A percentile compares a stretch with the other conserved stretches of the same genome.
phyloP scores from a whole-genome alignment of 768 basidiomycete species.

The Cyclocybe aegerita region DNA sequence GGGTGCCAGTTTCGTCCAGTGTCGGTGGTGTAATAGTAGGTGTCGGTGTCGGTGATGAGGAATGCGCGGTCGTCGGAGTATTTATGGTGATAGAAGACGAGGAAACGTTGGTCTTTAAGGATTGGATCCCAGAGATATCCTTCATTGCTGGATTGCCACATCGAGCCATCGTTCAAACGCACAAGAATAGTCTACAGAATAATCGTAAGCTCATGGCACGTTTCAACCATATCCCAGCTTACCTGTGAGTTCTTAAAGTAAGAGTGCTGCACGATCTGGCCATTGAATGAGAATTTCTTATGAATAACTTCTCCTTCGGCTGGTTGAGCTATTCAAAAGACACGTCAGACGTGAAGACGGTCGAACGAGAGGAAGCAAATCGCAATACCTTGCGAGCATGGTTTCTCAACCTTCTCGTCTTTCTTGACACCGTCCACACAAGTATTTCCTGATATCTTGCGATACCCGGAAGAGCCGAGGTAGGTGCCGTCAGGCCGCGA shows the following conservation, averaged over 20 bases:
- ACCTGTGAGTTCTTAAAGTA: constrained; percentile 86
- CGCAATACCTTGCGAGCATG: constrained; percentile 75
- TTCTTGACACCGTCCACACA: constrained; percentile 73
- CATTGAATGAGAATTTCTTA: constrained; percentile 66
- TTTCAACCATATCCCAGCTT: constrained; percentile 9
- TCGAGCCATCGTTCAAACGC: constrained; percentile 67
- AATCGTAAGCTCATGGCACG: background rate
- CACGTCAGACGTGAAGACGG: background rate
- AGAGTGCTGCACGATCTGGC: constrained; percentile 66
- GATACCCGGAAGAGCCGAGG: constrained; percentile 87
- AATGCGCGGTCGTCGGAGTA: constrained; percentile 83
- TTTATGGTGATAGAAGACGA: constrained; percentile 86
- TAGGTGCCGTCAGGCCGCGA: constrained; percentile 58
- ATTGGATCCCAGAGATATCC: constrained; percentile 87
- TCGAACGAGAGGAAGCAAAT: background rate
- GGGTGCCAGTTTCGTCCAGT: constrained; percentile 71
- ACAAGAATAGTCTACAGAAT: constrained; percentile 72
- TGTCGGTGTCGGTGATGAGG: constrained; percentile 69
- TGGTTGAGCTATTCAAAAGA: constrained; percentile 60
- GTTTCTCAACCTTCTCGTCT: constrained; percentile 69
- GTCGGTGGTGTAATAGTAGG: constrained; percentile 81
- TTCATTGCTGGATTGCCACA: constrained; percentile 97
- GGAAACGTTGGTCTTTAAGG: constrained; percentile 58
- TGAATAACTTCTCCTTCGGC: constrained; percentile 76
- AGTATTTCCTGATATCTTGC: constrained; percentile 90